Percentiles rank a stretch among this genome's conserved stretches.
phyloP scores from a whole-genome alignment of 1,284 basidiomycete genomes.

The Moesziomyces sp. region DNA sequence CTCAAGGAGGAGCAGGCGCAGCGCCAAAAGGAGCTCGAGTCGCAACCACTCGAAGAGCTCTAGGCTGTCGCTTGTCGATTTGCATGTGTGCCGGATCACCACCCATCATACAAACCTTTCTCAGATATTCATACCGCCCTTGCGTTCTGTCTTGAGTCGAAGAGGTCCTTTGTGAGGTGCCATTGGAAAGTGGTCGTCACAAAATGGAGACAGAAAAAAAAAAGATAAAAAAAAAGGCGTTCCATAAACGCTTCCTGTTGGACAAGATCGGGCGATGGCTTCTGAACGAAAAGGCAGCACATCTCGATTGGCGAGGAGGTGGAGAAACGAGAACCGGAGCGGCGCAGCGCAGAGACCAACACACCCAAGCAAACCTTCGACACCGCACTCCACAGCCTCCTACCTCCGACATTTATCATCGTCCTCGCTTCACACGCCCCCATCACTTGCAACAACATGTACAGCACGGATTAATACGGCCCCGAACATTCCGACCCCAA shows the following conservation, averaged over 20 bases:
- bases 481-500: too few relatives aligned
- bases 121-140: too few relatives aligned
- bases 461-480: background rate
- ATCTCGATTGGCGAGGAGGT: background rate
- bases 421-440: background rate
- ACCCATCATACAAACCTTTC: too few relatives aligned
- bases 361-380: background rate
- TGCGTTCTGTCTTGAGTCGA: too few relatives aligned
- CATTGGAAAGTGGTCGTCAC: too few relatives aligned
- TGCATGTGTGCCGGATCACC: too few relatives aligned
- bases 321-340: background rate
- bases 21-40: conserved; percentile 32
- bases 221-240: too few relatives aligned
- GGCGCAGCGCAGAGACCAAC: background rate
- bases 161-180: too few relatives aligned
- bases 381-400: background rate
- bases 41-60: conserved; percentile 38
- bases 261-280: too few relatives aligned
- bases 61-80: background rate
- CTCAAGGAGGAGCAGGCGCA: conserved; percentile 27
- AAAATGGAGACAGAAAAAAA: too few relatives aligned
- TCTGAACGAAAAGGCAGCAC: background rate
- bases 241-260: too few relatives aligned
- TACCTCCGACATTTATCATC: background rate
- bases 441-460: background rate